Conservation (phyloP, 495 filamentous ascomycete genomes). For the Polyplosphaeria fusca region DNA sequence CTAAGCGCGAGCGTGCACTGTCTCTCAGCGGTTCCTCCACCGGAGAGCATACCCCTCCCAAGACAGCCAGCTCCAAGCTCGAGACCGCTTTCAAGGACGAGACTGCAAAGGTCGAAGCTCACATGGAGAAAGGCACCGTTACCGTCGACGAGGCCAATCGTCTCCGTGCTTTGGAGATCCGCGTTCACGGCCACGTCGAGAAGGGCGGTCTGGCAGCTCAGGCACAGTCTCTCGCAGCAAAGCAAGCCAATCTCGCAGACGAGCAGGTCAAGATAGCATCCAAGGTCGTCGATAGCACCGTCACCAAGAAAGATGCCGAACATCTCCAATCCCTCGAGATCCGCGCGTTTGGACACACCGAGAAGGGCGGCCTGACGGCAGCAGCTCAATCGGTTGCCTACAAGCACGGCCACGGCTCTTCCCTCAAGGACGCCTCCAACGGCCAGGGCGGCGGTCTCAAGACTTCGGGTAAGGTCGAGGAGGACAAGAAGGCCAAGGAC, state of each 20-base stretch:
- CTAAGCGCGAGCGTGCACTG: slow-evolving; percentile 10
- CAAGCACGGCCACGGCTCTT: slow-evolving; percentile 8
- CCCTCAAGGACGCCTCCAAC: slow-evolving; percentile 14
- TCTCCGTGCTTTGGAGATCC: slow-evolving; percentile 2
- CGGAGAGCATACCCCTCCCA: background rate
- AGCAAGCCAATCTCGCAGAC: slow-evolving; percentile 6
- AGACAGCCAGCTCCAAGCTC: background rate
- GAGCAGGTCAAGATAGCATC: slow-evolving; percentile 19
- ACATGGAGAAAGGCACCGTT: slow-evolving; percentile 8
- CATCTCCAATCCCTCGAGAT: slow-evolving; percentile 27
- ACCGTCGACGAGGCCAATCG: slow-evolving; percentile 13
- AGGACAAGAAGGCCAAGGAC: too few relatives aligned
- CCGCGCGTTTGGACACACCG: slow-evolving; percentile 21
- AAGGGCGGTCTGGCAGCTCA: slow-evolving; percentile 9
- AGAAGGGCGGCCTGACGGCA: slow-evolving; percentile 27
- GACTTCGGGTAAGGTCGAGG: too few relatives aligned
- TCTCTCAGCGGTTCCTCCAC: slow-evolving; percentile 13
- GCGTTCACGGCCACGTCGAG: slow-evolving; percentile 9
- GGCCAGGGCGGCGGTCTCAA: too few relatives aligned
- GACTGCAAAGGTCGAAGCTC: slow-evolving; percentile 2
- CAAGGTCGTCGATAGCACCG: slow-evolving; percentile 21
- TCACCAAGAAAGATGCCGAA: slow-evolving; percentile 23
- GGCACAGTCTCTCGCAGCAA: background rate
- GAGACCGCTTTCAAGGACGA: slow-evolving; percentile 3
- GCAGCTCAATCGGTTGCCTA: slow-evolving; percentile 21